Percentiles rank a stretch among this genome's conserved stretches.
Conservation (phyloP, 768 basidiomycete species). For the Lactarius sp. region DNA sequence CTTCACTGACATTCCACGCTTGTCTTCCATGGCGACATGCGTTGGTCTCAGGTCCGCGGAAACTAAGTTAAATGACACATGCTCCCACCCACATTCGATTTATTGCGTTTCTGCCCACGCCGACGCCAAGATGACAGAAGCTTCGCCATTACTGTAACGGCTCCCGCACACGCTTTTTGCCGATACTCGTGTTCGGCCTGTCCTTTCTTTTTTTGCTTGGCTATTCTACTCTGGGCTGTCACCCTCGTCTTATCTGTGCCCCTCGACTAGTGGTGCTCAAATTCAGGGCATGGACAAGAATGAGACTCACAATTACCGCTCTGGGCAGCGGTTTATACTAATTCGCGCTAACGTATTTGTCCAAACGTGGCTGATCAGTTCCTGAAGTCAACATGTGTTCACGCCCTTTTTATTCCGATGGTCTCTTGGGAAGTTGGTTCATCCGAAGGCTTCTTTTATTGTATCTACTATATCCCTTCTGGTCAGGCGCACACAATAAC, state of each 20-base stretch:
- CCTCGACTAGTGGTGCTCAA: too few species aligned
- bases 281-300: too few species aligned
- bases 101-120: too few species aligned
- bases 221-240: too few species aligned
- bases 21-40: too few species aligned
- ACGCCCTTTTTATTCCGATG: background rate
- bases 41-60: background rate
- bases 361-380: background rate
- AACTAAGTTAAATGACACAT: background rate
- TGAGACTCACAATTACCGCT: background rate
- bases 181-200: too few species aligned
- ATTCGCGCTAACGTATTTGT: background rate
- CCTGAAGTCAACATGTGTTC: background rate
- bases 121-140: too few species aligned
- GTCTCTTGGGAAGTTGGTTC: background rate
- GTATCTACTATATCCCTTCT: slow-evolving; percentile 9
- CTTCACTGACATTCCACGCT: too few species aligned
- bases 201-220: too few species aligned
- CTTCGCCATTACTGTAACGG: background rate
- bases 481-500: background rate
- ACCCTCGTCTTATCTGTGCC: too few species aligned
- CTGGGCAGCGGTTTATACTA: background rate
- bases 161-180: too few species aligned
- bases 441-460: background rate
- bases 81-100: too few species aligned